Conservation (phyloP, 257 asterid genomes). For the Capsicum baccatum region DNA sequence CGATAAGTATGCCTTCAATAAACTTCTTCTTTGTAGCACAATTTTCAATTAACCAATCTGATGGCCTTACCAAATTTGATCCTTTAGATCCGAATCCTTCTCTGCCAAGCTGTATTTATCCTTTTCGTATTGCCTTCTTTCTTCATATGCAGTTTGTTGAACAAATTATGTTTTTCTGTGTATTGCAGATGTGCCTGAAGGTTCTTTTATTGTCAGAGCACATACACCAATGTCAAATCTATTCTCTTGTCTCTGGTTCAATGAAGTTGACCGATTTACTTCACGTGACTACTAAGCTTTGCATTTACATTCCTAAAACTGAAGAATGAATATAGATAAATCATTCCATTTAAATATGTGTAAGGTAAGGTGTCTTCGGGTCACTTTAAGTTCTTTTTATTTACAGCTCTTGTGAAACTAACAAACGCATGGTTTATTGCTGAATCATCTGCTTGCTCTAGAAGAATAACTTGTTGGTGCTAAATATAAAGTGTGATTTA, state of each 20-base stretch:
- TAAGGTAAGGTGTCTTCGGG: conserved; percentile 54
- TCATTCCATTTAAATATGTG: conserved; percentile 75
- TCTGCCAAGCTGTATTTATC: conserved; percentile 76
- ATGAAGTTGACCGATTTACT: conserved; percentile 84
- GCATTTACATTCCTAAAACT: conserved; percentile 85
- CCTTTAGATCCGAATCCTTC: conserved; percentile 60
- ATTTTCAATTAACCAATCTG: conserved; percentile 73
- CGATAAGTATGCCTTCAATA: background rate
- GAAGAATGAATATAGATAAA: conserved; percentile 65
- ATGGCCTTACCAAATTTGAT: conserved; percentile 84
- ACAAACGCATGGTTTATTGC: background rate
- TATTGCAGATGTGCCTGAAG: conserved; percentile 83
- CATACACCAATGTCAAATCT: conserved; percentile 89
- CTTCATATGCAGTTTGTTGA: conserved; percentile 13
- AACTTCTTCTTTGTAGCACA: conserved; percentile 34
- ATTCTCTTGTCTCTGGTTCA: conserved; percentile 96
- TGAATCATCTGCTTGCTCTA: background rate
- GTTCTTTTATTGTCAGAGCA: conserved; percentile 88
- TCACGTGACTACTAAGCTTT: conserved; percentile 93
- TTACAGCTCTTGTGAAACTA: background rate
- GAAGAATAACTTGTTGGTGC: background rate
- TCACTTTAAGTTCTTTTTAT: conserved; percentile 14
- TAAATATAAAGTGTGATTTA: too few relatives aligned
- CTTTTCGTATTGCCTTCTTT: conserved; percentile 27
- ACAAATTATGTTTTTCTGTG: conserved; percentile 17